Percentiles rank a stretch among this genome's conserved stretches.
Evolutionary conservation across 1,284 basidiomycete genomes (phyloP).

Genomic region (Abortiporus biennis): DNA sequence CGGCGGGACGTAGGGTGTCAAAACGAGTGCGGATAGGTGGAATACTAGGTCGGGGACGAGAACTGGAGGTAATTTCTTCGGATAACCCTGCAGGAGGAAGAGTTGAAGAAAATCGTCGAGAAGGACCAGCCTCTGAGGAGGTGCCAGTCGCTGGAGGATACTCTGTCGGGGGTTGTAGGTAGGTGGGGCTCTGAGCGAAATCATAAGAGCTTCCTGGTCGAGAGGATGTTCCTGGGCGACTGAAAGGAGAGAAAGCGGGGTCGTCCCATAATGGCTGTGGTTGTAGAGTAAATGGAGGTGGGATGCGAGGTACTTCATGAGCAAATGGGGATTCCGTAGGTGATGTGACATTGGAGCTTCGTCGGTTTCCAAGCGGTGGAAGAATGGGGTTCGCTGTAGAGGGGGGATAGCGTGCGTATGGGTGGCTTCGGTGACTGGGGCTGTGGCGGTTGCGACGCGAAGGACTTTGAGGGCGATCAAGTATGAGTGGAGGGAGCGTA

Average conservation of each 20-base stretch:
- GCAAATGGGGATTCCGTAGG: constrained; percentile 29
- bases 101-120: constrained; percentile 5
- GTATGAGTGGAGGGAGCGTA: constrained; percentile 18
- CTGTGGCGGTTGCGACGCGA: constrained; percentile 10
- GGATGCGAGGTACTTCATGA: constrained; percentile 39
- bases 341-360: constrained; percentile 8
- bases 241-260: constrained; percentile 25
- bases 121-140: not conserved
- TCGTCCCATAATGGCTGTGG: constrained; percentile 58
- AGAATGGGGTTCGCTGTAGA: not conserved
- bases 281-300: constrained; percentile 62
- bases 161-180: not conserved
- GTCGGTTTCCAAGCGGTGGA: not conserved
- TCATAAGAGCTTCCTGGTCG: constrained; percentile 11
- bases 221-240: constrained; percentile 15
- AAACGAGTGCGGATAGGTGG: constrained; percentile 7
- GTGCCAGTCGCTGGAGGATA: constrained; percentile 4
- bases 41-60: constrained; percentile 5
- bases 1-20: constrained; percentile 1
- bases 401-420: not conserved
- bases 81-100: not conserved
- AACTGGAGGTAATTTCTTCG: constrained; percentile 4
- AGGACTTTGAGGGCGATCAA: constrained; percentile 15
- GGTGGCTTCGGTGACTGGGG: not conserved
- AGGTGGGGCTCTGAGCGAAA: constrained; percentile 3